Conservation (phyloP, 2,329 filamentous ascomycete genomes). For the Zalaria sp. region DNA sequence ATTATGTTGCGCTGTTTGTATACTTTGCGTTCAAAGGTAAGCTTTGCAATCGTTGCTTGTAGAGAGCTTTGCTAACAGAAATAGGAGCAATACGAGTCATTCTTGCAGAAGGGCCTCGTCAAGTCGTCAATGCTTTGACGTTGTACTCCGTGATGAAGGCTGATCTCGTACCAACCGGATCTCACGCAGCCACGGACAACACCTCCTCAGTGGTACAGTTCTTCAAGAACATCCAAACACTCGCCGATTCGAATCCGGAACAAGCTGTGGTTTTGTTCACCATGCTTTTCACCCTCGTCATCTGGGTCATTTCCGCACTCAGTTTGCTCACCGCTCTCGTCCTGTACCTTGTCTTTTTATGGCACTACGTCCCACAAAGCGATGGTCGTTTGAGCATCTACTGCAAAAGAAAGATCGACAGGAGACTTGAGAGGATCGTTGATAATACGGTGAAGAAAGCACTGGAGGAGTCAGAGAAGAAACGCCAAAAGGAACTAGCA, state of each 20-base stretch:
- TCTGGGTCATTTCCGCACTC: slow-evolving; percentile 75
- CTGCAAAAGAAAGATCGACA: slow-evolving; percentile 85
- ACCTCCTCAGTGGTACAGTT: slow-evolving; percentile 58
- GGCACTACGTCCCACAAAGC: slow-evolving; percentile 72
- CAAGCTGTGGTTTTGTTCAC: slow-evolving; percentile 74
- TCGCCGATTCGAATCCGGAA: slow-evolving; percentile 59
- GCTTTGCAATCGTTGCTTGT: slow-evolving; percentile 2
- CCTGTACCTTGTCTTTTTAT: slow-evolving; percentile 80
- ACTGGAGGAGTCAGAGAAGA: slow-evolving; percentile 57
- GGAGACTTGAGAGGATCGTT: slow-evolving; percentile 70
- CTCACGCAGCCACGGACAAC: slow-evolving; percentile 38
- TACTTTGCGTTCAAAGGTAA: slow-evolving; percentile 65
- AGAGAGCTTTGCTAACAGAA: slow-evolving; percentile 10
- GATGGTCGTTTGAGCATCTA: slow-evolving; percentile 74
- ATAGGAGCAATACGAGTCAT: slow-evolving; percentile 76
- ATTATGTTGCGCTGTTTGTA: slow-evolving; percentile 81
- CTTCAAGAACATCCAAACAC: slow-evolving; percentile 63
- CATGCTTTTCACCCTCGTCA: slow-evolving; percentile 82
- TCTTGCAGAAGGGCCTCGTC: slow-evolving; percentile 81
- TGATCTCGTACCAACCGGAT: slow-evolving; percentile 51
- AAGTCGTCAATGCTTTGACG: slow-evolving; percentile 80
- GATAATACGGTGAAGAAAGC: slow-evolving; percentile 79
- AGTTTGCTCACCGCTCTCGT: slow-evolving; percentile 58
- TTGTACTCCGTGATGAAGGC: slow-evolving; percentile 70
- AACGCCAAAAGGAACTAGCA: slow-evolving; percentile 39